Conservation (phyloP, 2,329 filamentous ascomycete species). For the Dactylellina sp. region DNA sequence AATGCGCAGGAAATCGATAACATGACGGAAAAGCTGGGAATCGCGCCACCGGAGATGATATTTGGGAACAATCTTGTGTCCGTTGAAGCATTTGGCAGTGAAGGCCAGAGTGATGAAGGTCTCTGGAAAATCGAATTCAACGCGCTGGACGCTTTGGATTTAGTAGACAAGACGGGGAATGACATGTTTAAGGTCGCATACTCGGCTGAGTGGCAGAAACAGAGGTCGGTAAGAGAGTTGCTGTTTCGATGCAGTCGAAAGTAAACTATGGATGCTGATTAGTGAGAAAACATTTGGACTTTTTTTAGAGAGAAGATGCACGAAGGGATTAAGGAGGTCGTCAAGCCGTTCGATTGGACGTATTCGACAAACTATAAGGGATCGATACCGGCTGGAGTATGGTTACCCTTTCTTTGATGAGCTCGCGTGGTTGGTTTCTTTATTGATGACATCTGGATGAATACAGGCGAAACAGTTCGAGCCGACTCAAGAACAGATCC, state of each 20-base stretch:
- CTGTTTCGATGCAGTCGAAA: conserved; percentile 61
- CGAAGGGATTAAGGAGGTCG: conserved; percentile 88
- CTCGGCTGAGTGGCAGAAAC: conserved; percentile 83
- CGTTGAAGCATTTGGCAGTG: conserved; percentile 77
- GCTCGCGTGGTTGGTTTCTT: too few species aligned
- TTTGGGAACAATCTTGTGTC: conserved; percentile 92
- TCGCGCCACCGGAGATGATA: conserved; percentile 97
- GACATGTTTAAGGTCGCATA: conserved; percentile 91
- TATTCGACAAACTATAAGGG: conserved; percentile 91
- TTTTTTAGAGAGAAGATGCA: conserved; percentile 77
- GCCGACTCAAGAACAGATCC: conserved; percentile 70
- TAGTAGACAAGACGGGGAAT: conserved; percentile 92
- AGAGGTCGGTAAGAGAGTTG: conserved; percentile 67
- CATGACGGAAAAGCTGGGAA: conserved; percentile 81
- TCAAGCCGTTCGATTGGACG: conserved; percentile 98
- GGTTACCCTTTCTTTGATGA: conserved; percentile 31
- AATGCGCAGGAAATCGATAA: conserved; percentile 90
- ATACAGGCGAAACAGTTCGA: conserved; percentile 54
- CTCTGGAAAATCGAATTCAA: conserved; percentile 83
- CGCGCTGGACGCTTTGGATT: conserved; percentile 86
- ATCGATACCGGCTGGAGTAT: conserved; percentile 67
- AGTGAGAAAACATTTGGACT: background rate
- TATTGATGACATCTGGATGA: background rate
- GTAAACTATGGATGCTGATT: conserved; percentile 62
- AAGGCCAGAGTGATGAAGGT: conserved; percentile 59